Percentiles rank a stretch among this genome's conserved stretches.
phyloP scores from a whole-genome alignment of 805 yeast species.

The Trichomonascus vanleenenianus region DNA sequence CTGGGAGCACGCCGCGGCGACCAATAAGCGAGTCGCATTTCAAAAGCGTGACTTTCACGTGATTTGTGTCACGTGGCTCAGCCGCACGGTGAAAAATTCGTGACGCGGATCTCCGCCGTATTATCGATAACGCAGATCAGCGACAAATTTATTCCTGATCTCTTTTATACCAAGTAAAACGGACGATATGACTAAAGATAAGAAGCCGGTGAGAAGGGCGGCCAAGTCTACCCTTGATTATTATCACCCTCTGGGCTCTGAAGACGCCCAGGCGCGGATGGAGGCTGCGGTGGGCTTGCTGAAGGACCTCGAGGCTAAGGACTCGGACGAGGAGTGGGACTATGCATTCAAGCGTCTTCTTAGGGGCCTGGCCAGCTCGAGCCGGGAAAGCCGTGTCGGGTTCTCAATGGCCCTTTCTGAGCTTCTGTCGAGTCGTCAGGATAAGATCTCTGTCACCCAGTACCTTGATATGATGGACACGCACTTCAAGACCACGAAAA shows the following conservation, averaged over 20 bases:
- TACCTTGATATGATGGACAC: conserved; percentile 31
- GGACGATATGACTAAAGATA: background rate
- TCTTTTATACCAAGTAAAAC: background rate
- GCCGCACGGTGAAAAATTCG: background rate
- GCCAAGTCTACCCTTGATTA: background rate
- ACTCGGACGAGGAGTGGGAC: conserved; percentile 54
- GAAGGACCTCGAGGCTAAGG: conserved; percentile 41
- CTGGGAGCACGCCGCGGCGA: no score
- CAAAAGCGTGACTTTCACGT: no score
- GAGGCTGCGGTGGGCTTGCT: conserved; percentile 61
- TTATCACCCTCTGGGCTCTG: conserved; percentile 71
- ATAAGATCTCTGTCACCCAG: conserved; percentile 32
- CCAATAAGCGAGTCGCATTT: no score
- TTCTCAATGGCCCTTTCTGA: conserved; percentile 84
- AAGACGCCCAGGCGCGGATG: conserved; percentile 62
- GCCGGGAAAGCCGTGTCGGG: conserved; percentile 81
- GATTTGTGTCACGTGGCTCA: background rate
- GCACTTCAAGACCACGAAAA: conserved; percentile 34
- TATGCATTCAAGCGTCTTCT: conserved; percentile 74
- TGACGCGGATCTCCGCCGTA: background rate
- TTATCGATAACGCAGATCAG: no score
- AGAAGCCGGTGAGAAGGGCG: background rate
- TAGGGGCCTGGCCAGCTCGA: conserved; percentile 72
- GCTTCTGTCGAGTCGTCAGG: conserved; percentile 25
- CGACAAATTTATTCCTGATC: background rate